phyloP scores from a whole-genome alignment of 176 grass and related monocot genomes.

The Avena eriantha region DNA sequence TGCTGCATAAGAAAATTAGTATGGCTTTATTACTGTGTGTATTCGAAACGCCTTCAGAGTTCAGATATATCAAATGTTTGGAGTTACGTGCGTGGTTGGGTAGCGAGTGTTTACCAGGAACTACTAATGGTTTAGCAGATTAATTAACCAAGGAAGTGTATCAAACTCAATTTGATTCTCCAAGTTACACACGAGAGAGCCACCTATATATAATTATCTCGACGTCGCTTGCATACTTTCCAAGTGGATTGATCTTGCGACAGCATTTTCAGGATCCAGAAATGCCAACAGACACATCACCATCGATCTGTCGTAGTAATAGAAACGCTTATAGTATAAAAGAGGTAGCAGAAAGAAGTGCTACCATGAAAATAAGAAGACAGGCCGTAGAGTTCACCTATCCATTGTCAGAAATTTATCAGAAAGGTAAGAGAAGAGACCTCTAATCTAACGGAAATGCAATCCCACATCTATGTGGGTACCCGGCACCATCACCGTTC shows the following conservation, averaged over 20 bases:
- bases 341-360: background rate
- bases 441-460: no score
- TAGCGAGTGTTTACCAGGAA: background rate
- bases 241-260: background rate
- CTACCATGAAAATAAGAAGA: no score
- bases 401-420: no score
- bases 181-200: constrained; percentile 15
- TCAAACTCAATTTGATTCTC: constrained; percentile 1
- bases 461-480: no score
- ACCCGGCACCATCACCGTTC: no score
- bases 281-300: background rate
- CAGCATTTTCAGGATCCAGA: background rate
- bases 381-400: no score
- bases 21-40: no score
- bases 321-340: background rate
- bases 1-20: no score
- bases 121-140: background rate
- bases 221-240: background rate
- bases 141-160: constrained; percentile 4
- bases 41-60: background rate
- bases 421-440: no score
- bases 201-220: background rate
- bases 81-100: constrained; percentile 26
- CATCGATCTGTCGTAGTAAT: background rate
- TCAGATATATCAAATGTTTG: background rate